Conservation (phyloP, 75 land plant species). For the Cryptomeria japonica region DNA sequence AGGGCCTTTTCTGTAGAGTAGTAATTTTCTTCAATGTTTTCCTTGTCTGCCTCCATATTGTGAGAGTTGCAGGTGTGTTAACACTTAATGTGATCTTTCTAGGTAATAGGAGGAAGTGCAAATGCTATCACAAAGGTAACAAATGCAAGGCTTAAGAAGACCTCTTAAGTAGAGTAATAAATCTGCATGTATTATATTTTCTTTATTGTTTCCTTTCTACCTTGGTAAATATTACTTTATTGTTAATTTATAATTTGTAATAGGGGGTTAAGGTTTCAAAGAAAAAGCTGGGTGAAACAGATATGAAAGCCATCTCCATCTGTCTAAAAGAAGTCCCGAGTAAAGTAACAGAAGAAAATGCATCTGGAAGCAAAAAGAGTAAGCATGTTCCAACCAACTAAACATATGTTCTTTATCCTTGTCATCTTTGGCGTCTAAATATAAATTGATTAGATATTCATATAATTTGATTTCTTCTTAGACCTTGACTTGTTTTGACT, state of each 20-base stretch:
- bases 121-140: neutral
- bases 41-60: neutral
- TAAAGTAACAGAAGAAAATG: neutral
- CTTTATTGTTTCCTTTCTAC: neutral
- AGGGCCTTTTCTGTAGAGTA: neutral
- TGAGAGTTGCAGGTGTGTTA: neutral
- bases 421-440: neutral
- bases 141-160: neutral
- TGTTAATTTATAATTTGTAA: neutral
- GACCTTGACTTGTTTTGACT: neutral
- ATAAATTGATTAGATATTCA: neutral
- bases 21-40: slow-evolving; percentile 5
- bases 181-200: neutral
- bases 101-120: neutral
- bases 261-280: neutral
- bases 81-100: neutral
- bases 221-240: neutral
- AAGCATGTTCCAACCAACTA: neutral
- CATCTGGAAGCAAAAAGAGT: slow-evolving; percentile 6
- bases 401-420: neutral
- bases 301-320: neutral
- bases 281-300: neutral
- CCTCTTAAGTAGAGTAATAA: neutral
- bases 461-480: neutral
- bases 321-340: neutral